Evolutionary conservation across 2,329 filamentous ascomycete species (phyloP), one percentile per base, ranked within the genome.

Genomic region (Fusarium sterilihyphosum): DNA sequence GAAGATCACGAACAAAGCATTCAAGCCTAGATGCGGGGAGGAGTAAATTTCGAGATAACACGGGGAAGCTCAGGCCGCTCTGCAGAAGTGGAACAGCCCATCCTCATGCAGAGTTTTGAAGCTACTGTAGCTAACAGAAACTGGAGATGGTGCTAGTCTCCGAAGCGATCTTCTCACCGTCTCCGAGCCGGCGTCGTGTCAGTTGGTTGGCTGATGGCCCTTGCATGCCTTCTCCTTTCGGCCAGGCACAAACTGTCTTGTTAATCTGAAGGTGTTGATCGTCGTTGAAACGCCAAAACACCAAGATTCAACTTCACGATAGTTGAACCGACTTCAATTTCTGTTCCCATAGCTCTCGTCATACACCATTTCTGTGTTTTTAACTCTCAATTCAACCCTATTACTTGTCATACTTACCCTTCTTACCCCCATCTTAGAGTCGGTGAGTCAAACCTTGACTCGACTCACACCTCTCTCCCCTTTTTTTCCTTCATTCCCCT

Each of bases 131-230:
- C 58, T 61, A 40, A 44, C 41, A 65, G 68, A 61, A 61, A 50
- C 61, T 61, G 61, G 64, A 74, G 64, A 73, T 73, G 44, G 53
- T 65, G 56, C 60, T 73, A 72, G 72, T 37, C 62, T 52, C 56
- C 59, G 33, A 67, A 58, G 41, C 61, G 52, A 69, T 72, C 68
- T 63, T 46, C 71, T 73, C 67, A 72, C 72, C 60, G 56, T 71
- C 63, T 53, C 47, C 33, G 47, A 11, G 41, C 35, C 57, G 29
- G 43, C 58, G 54, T 50, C 59, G 73, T 75, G 73, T 75, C 65
- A 75, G 69, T 71, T 73, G 70, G 66, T 75, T 75, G 73, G 73
- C 65, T 65, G 31, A 53, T 18, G 12, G 61, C 65, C 73, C 73
- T 71, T 75, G 73, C 49, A 74, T 41, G 57, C 49, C 50, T 74